Base-by-base conservation (phyloP, 371 early-diverging fungal species). In the Quaeritorhiza haematococci region DNA sequence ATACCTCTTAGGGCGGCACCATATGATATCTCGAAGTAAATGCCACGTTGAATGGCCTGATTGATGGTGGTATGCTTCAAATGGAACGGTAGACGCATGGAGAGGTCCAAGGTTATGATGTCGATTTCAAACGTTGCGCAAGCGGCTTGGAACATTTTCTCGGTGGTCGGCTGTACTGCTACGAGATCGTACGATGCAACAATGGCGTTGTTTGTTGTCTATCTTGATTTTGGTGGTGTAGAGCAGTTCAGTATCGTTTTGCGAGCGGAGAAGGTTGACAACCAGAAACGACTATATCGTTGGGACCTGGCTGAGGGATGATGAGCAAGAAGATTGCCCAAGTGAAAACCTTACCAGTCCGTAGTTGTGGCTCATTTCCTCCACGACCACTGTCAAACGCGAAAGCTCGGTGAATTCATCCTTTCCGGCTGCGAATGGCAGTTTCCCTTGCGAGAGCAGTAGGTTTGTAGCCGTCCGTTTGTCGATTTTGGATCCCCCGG, bases 11-110 rank as follows among this genome's bases (percentile, higher is more conserved):
- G 76, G 7, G 87, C 82, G 8, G 79, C 84, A 3, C 79, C 69
- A 59, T 92, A 93, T n/a, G 82, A 76, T 13, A 97, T 79, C 63
- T 97, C 97, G 62, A 97, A 92, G 56, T 77, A 78, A 5, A 92
- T 74, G 7, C 94, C 96, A 28, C 88, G 80, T 21, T 79, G 78
- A 2, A 92, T 71, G 13, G 92, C 93, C 54, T 71, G 61, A 33
- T 84, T 82, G 21, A 91, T 71, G 0, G 81, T 79, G 29, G 86
- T 66, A 64, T 83, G 71, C 71, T 87, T 82, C 55, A 92, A 53
- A 73, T 82, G 71, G 72, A 83, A 84, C 19, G 89, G 84, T 63
- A 94, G 61, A 50, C 90, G 70, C 62, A 82, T 53, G 0, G 81
- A 76, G 66, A 92, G 69, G 68, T 94, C 94, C 23, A 96, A 64